These are phyloP conservation scores for Trametes coccinea DNA, from an alignment of 768 basidiomycete genomes.

Conservation along the genomic window DNA sequence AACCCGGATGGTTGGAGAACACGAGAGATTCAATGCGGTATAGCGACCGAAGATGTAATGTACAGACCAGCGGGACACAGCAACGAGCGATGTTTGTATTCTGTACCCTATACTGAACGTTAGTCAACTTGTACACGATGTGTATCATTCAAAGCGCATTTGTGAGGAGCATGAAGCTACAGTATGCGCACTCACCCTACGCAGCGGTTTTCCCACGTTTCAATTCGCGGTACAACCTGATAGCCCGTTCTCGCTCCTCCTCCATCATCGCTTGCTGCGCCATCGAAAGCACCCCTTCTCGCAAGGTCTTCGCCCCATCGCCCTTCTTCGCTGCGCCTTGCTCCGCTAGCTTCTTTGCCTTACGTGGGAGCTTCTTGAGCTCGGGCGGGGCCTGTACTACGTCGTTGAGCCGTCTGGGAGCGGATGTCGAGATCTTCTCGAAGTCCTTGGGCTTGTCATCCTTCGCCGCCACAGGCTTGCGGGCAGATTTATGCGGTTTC, in stretches of 20 bases:
- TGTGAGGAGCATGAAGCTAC: neutral
- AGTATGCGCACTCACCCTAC: neutral
- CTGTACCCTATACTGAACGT: too few relatives aligned
- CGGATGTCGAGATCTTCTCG: conserved; percentile 46
- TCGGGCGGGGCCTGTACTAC: conserved; percentile 69
- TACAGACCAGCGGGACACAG: too few relatives aligned
- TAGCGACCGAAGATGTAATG: too few relatives aligned
- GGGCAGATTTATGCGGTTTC: neutral
- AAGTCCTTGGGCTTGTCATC: conserved; percentile 47
- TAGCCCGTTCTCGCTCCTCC: conserved; percentile 67
- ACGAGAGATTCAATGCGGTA: too few relatives aligned
- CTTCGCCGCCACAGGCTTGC: neutral
- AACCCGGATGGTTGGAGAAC: too few relatives aligned
- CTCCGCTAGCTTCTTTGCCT: conserved; percentile 33
- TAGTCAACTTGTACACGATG: too few relatives aligned
- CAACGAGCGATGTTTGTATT: too few relatives aligned
- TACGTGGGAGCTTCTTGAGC: conserved; percentile 55
- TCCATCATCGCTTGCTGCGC: conserved; percentile 79
- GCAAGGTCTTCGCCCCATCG: conserved; percentile 25
- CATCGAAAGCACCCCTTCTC: conserved; percentile 61
- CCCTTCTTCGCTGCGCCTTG: conserved; percentile 26
- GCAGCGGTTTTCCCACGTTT: conserved; percentile 46
- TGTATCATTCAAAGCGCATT: too few relatives aligned
- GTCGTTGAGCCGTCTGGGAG: conserved; percentile 70
- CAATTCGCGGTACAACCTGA: conserved; percentile 66